A percentile compares a stretch with the other conserved stretches of the same genome.
Conservation (phyloP, 2,329 filamentous ascomycete species). For the Aspergillus sp. region DNA sequence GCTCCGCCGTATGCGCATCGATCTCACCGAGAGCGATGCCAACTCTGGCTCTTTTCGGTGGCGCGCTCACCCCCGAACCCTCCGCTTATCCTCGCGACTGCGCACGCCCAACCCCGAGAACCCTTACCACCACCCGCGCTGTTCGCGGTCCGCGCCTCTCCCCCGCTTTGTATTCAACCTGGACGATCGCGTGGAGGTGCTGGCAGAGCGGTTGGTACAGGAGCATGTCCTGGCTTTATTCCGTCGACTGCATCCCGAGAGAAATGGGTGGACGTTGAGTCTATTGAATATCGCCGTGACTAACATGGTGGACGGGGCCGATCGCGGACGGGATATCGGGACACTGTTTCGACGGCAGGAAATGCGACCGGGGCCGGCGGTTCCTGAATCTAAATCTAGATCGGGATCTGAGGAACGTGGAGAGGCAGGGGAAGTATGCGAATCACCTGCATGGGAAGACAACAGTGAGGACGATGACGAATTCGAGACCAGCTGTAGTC, state of each 20-base stretch:
- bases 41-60: conserved; percentile 44
- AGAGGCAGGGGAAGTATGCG: neutral
- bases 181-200: conserved; percentile 47
- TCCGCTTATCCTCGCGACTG: conserved; percentile 72
- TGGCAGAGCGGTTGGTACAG: conserved; percentile 61
- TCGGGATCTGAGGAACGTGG: too few species aligned
- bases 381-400: too few species aligned
- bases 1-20: conserved; percentile 67
- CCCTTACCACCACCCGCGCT: conserved; percentile 54
- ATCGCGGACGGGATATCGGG: conserved; percentile 65
- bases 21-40: conserved; percentile 55
- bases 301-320: conserved; percentile 62
- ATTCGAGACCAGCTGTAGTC: neutral
- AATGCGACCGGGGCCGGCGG: neutral
- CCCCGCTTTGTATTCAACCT: conserved; percentile 66
- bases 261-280: conserved; percentile 66
- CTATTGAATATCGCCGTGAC: conserved; percentile 80
- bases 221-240: conserved; percentile 66
- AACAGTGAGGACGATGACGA: conserved; percentile 20
- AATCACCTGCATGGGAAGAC: conserved; percentile 24
- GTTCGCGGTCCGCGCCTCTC: conserved; percentile 65
- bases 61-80: conserved; percentile 71
- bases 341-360: conserved; percentile 76
- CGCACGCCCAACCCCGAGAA: conserved; percentile 43
- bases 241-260: conserved; percentile 61